Evolutionary conservation across 768 basidiomycete genomes (phyloP).

Genomic region (Psilocybe sp.): DNA sequence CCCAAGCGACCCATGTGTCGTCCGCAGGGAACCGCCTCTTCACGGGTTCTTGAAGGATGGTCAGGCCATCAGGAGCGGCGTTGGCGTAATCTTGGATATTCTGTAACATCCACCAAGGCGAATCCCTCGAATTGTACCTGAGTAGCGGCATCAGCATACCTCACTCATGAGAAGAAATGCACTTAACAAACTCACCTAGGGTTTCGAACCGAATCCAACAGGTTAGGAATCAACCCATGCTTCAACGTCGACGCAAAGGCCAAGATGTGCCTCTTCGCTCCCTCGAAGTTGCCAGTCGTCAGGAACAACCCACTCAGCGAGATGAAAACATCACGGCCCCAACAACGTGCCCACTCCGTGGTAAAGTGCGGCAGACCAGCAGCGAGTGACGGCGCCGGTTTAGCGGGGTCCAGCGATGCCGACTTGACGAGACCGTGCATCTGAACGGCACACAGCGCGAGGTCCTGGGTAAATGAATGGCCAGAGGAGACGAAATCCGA

Average conservation of each 20-base stretch:
- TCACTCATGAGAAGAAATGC: neutral
- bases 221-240: constrained; percentile 94
- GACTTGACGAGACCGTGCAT: constrained; percentile 91
- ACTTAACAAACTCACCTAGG: constrained; percentile 62
- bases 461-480: constrained; percentile 84
- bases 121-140: constrained; percentile 95
- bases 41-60: constrained; percentile 76
- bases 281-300: constrained; percentile 86
- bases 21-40: constrained; percentile 94
- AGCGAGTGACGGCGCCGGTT: constrained; percentile 77
- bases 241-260: constrained; percentile 92
- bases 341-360: constrained; percentile 91
- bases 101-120: constrained; percentile 99
- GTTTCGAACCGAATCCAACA: constrained; percentile 83
- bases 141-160: neutral
- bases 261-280: constrained; percentile 85
- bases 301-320: constrained; percentile 91
- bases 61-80: constrained; percentile 80
- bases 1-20: constrained; percentile 91
- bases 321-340: constrained; percentile 96
- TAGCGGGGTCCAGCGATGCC: constrained; percentile 79
- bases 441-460: constrained; percentile 82
- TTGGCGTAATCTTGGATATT: constrained; percentile 93
- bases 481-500: constrained; percentile 86
- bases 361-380: constrained; percentile 96